These are phyloP conservation scores for Yamadazyma dushanensis DNA, from an alignment of 1,139 yeast genomes.

Conservation along the genomic window DNA sequence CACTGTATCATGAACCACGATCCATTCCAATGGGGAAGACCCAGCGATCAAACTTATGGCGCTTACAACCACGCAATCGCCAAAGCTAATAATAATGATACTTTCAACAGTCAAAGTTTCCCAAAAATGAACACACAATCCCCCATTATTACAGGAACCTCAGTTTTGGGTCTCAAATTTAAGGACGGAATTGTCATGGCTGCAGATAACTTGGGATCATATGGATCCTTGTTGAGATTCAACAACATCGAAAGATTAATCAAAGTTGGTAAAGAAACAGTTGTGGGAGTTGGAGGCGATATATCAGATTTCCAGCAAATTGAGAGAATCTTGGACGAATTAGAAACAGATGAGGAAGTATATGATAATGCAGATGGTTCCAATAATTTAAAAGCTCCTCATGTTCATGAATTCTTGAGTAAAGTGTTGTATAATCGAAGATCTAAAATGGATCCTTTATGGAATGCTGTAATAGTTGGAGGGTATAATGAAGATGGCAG, in stretches of 20 bases:
- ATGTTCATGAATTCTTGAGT: conserved; percentile 84
- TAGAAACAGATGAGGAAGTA: conserved; percentile 68
- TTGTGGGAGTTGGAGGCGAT: conserved; percentile 95
- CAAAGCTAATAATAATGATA: conserved; percentile 36
- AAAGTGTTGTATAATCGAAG: conserved; percentile 85
- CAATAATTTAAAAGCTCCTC: conserved; percentile 75
- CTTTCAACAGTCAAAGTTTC: conserved; percentile 23
- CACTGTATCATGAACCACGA: conserved; percentile 77
- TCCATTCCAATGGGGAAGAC: conserved; percentile 96
- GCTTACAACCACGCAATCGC: conserved; percentile 73
- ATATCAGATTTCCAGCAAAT: conserved; percentile 90
- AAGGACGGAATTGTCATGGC: conserved; percentile 90
- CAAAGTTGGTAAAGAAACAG: conserved; percentile 78
- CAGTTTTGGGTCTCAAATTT: conserved; percentile 89
- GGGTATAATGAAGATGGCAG: conserved; percentile 72
- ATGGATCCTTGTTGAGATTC: conserved; percentile 90
- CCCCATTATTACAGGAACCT: conserved; percentile 95
- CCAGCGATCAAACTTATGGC: conserved; percentile 79
- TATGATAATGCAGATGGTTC: conserved; percentile 74
- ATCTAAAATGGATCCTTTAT: conserved; percentile 90
- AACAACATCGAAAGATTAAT: conserved; percentile 81
- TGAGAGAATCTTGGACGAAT: conserved; percentile 70
- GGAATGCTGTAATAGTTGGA: conserved; percentile 93
- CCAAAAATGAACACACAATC: conserved; percentile 88
- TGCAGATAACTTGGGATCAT: conserved; percentile 91